Evolutionary conservation across 495 filamentous ascomycete species (phyloP), one percentile per base, ranked within the genome.

Genomic region (Trichoderma parareesei): DNA sequence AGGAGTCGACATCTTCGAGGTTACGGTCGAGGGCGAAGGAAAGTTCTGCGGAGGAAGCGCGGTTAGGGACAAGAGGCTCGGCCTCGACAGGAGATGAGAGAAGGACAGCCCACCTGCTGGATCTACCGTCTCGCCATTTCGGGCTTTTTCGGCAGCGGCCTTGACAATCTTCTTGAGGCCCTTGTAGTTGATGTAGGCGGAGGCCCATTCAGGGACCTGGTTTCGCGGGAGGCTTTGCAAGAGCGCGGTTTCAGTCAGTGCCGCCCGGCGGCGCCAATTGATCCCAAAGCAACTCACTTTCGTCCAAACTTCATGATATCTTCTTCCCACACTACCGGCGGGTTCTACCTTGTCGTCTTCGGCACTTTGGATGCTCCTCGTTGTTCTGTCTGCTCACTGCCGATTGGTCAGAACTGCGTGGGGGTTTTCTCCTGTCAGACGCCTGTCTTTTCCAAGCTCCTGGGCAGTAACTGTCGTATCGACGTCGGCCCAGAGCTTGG

Each of bases 131-230:
- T 89, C 83, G 64, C 88, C 88, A 67, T 82, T 79, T 73, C 86
- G 87, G 14, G 81, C 79, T 61, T 83, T 80, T 48, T 80, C 83
- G 33, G 84, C 81, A 14, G 85, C 87, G 5, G 87, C 82, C 75
- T 95, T 97, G 75, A 98, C 91, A 55, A 96, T 82, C 80, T 94
- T 93, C 79, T 98, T 98, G 71, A 98, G 77, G 44, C 88, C 84
- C 74, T 97, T 98, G 81, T 98, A 98, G 73, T 96, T 88, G 78
- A 98, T 96, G 71, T 98, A 98, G 18, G 83, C 86, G 42, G 87
- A 77, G 64, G 93, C 90, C 93, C 93, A 98, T 77, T 98, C 94
- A 11, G 94, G 94, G 64, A 98, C 94, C 72, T 97, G 92, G 73
- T 97, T 96, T 48, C 93, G 88, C 13, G 92, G 81, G 62, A 98